A percentile compares a stretch with the other conserved stretches of the same genome.
These are phyloP conservation scores for Paramyrothecium roridum DNA, from an alignment of 2,329 filamentous ascomycete species.

Conservation along the genomic window DNA sequence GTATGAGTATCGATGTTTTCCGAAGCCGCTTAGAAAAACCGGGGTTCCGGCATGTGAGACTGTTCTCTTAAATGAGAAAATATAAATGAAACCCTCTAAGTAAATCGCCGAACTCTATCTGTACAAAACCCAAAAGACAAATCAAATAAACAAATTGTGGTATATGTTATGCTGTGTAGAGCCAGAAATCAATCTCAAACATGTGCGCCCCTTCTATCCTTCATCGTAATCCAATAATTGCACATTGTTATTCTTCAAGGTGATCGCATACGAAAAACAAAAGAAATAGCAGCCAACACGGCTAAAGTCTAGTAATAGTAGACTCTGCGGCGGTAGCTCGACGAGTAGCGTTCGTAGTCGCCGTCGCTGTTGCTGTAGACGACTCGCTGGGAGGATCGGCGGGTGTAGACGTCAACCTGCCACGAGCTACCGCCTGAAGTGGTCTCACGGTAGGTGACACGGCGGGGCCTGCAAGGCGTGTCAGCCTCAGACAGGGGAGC, in stretches of 20 bases:
- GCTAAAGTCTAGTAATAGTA: background rate
- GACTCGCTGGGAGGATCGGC: background rate
- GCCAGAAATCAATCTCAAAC: too few relatives aligned
- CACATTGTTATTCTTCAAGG: background rate
- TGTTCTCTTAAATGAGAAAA: too few relatives aligned
- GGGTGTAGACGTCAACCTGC: background rate
- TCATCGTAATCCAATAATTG: too few relatives aligned
- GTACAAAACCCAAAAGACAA: too few relatives aligned
- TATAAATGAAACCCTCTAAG: too few relatives aligned
- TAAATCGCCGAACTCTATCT: too few relatives aligned
- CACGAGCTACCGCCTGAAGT: background rate
- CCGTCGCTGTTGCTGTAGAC: background rate
- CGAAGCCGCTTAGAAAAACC: too few relatives aligned
- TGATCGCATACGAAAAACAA: background rate
- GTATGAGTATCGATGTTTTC: too few relatives aligned
- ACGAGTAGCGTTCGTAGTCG: background rate
- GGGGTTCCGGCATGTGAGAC: too few relatives aligned
- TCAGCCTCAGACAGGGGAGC: background rate
- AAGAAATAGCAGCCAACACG: background rate
- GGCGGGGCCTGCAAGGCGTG: background rate
- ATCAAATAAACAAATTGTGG: too few relatives aligned
- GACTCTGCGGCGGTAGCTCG: background rate
- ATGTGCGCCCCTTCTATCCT: too few relatives aligned
- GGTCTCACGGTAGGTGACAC: background rate
- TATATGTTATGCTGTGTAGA: too few relatives aligned